Evolutionary conservation across 306 rosid genomes (phyloP), one percentile per base, ranked within the genome.

Genomic region (Hippophae gyantsensis): DNA sequence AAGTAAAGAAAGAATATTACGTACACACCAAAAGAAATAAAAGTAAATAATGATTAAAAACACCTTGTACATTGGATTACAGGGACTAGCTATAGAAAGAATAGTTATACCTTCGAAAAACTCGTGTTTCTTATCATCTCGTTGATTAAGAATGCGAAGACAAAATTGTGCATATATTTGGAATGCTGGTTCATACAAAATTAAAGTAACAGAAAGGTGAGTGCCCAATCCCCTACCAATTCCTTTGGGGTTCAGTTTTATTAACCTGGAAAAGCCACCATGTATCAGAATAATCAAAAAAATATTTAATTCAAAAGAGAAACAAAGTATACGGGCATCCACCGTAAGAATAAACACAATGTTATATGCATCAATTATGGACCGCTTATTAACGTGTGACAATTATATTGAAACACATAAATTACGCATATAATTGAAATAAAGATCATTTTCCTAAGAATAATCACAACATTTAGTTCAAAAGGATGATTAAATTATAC

Each of bases 141-240:
- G 59, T 46, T 78, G 90, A 61, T 76, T 75, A 50, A 69, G 54
- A 12, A 81, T 63, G 61, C 76, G 79, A 26, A 81, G 23, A 9
- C 48, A 47, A 43, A 63, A 60, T 23, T 81, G 62, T 3, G 79
- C 71, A 54, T 69, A 79, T 69, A 84, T 58, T 72, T 74, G 76
- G 54, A 70, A 49, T 13, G 62, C 23, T 0, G 77, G 75, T 60
- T 64, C 25, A 63, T 76, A 74, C 10, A 66, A 10, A 27, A 57
- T 12, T n/a, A 74, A 63, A 43, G 25, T 78, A 3, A 78, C 44
- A 47, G 78, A 74, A 27, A 78, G 11, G 58, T 73, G 69, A 63
- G 58, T 71, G 27, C 74, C 78, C 52, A 49, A 7, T 11, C 69
- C 76, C 6, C 32, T 7, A 7, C 7, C 73, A 43, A 11, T 62